phyloP scores from a whole-genome alignment of 805 yeast genomes.

The Wickerhamomyces silvicola region DNA sequence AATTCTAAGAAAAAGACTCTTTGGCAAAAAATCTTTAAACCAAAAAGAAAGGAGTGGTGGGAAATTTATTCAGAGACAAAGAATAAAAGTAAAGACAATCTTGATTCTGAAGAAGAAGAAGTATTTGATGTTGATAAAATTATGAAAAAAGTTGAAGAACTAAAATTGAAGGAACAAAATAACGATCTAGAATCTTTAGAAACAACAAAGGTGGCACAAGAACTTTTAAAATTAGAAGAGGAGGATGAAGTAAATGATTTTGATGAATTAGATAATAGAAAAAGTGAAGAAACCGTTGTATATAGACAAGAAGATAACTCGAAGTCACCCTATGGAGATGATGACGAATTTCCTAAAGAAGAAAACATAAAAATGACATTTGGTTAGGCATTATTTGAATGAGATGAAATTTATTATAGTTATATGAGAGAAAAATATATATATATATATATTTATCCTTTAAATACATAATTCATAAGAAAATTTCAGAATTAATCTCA shows the following conservation, averaged over 20 bases:
- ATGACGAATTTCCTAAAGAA: conserved; percentile 12
- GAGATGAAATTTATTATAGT: no score
- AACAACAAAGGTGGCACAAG: not conserved
- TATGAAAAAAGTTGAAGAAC: conserved; percentile 10
- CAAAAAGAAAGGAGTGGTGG: conserved; percentile 55
- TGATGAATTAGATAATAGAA: no score
- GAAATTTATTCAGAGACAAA: conserved; percentile 27
- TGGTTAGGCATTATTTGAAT: conserved; percentile 6
- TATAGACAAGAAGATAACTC: not conserved
- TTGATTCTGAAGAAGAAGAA: conserved; percentile 2
- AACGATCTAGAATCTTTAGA: not conserved
- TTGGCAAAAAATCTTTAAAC: conserved; percentile 42
- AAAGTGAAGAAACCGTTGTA: not conserved
- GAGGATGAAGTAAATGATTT: conserved; percentile 1
- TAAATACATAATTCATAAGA: conserved; percentile 42
- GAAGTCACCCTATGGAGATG: conserved; percentile 5
- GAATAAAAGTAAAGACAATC: conserved; percentile 10
- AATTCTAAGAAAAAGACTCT: conserved; percentile 29
- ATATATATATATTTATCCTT: no score
- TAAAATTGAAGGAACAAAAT: conserved; percentile 2
- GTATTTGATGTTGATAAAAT: conserved; percentile 17
- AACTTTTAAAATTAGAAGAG: conserved; percentile 4
- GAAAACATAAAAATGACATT: conserved; percentile 20
- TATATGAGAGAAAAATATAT: no score
- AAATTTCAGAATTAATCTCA: conserved; percentile 84